Percentiles rank a stretch among this genome's conserved stretches.
These are phyloP conservation scores for Fraxinus dipetala DNA, from an alignment of 305 asterid species.

Conservation along the genomic window DNA sequence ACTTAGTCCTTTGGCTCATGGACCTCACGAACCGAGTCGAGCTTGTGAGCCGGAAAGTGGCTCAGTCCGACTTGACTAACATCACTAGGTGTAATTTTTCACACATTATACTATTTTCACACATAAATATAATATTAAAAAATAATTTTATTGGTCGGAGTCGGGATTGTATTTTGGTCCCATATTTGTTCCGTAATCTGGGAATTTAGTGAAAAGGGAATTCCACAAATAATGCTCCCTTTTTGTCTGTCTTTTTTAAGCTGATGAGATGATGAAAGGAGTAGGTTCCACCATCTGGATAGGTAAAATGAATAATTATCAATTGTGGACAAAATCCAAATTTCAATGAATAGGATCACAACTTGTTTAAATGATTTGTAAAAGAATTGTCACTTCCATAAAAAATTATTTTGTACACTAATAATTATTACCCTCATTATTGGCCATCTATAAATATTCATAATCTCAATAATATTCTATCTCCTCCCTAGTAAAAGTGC, in stretches of 20 bases:
- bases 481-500: not conserved
- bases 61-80: not conserved
- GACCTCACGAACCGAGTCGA: too few species aligned
- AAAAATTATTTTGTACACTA: not conserved
- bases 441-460: not conserved
- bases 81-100: too few species aligned
- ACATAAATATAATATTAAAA: too few species aligned
- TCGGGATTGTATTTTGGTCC: too few species aligned
- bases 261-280: not conserved
- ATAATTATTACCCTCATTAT: not conserved
- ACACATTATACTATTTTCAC: too few species aligned
- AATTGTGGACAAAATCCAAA: not conserved
- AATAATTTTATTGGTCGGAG: too few species aligned
- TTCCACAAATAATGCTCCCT: not conserved
- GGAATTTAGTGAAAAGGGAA: not conserved
- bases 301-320: not conserved
- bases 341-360: not conserved
- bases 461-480: not conserved
- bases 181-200: not conserved
- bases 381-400: not conserved
- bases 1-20: too few species aligned
- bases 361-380: not conserved
- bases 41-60: too few species aligned
- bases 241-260: not conserved
- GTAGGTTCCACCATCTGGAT: not conserved